phyloP scores from a whole-genome alignment of 768 basidiomycete species.

The Leucosporidium yakuticum region DNA sequence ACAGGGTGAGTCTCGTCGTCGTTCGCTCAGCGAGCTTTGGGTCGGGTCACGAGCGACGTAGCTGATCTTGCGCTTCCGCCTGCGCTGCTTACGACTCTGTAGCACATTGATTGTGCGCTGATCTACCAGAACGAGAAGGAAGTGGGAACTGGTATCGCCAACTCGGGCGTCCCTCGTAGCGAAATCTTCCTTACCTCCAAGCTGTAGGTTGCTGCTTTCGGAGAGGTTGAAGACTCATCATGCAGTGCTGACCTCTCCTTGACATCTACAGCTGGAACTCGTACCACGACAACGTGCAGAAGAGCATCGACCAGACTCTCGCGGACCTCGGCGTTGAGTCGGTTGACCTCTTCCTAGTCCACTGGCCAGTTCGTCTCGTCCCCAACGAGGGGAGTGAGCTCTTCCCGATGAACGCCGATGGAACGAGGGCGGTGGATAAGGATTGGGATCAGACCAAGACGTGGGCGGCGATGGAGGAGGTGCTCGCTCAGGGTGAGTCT shows the following conservation, averaged over 20 bases:
- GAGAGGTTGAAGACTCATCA: neutral
- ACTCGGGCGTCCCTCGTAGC: constrained; percentile 64
- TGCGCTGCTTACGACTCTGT: constrained; percentile 21
- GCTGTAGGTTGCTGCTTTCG: too few relatives aligned
- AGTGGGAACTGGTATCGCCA: constrained; percentile 72
- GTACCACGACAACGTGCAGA: constrained; percentile 55
- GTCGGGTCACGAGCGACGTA: too few relatives aligned
- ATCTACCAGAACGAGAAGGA: constrained; percentile 62
- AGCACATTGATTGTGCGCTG: constrained; percentile 38
- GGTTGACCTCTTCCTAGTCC: constrained; percentile 72
- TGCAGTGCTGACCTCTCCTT: neutral
- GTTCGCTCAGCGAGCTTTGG: too few relatives aligned
- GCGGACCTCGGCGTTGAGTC: constrained; percentile 63
- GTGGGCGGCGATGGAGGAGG: constrained; percentile 50
- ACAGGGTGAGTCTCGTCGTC: constrained; percentile 41
- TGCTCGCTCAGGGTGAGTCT: constrained; percentile 40
- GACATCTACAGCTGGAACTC: constrained; percentile 38
- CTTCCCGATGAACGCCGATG: constrained; percentile 20
- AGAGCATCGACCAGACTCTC: constrained; percentile 62
- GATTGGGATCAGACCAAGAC: constrained; percentile 68
- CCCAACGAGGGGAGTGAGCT: constrained; percentile 38
- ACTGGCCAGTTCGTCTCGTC: constrained; percentile 75
- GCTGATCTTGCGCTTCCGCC: too few relatives aligned
- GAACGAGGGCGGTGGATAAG: constrained; percentile 44
- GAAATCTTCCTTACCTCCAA: constrained; percentile 68